Evolutionary conservation across 805 yeast genomes (phyloP).

Genomic region (Nematodospora valgi): DNA sequence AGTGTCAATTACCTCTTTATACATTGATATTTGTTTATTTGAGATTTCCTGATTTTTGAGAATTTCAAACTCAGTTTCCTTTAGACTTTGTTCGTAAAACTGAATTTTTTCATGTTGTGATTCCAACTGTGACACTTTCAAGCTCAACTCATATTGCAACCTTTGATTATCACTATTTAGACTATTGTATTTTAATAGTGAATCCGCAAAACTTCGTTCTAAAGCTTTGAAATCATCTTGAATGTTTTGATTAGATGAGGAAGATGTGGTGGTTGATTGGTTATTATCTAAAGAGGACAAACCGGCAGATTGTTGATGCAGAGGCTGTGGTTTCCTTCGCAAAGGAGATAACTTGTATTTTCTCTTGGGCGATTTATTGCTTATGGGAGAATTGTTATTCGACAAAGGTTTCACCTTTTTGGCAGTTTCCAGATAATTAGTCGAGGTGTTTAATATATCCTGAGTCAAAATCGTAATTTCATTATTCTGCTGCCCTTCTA

Average conservation of each 20-base stretch:
- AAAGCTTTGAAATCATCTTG: constrained; percentile 6
- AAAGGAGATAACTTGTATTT: too few relatives aligned
- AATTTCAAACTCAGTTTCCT: constrained; percentile 26
- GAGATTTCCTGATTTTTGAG: constrained; percentile 24
- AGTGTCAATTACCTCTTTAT: constrained; percentile 31
- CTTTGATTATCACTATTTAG: constrained; percentile 24
- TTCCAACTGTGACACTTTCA: constrained; percentile 20
- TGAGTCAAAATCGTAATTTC: too few relatives aligned
- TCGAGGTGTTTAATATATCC: too few relatives aligned
- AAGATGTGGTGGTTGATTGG: too few relatives aligned
- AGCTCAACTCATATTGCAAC: constrained; percentile 28
- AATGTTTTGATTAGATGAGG: background rate
- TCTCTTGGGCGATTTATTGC: too few relatives aligned
- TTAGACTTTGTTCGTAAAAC: constrained; percentile 26
- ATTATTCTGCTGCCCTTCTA: too few relatives aligned
- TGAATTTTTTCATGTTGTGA: constrained; percentile 25
- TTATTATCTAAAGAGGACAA: too few relatives aligned
- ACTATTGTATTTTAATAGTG: constrained; percentile 23
- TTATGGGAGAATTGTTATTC: too few relatives aligned
- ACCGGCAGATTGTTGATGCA: too few relatives aligned
- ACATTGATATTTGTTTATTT: constrained; percentile 26
- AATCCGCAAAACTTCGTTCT: constrained; percentile 27
- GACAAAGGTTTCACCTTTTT: too few relatives aligned
- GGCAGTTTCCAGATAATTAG: too few relatives aligned
- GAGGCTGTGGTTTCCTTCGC: too few relatives aligned